Conservation (phyloP, 1,284 basidiomycete genomes). For the Apiotrichum domesticum region DNA sequence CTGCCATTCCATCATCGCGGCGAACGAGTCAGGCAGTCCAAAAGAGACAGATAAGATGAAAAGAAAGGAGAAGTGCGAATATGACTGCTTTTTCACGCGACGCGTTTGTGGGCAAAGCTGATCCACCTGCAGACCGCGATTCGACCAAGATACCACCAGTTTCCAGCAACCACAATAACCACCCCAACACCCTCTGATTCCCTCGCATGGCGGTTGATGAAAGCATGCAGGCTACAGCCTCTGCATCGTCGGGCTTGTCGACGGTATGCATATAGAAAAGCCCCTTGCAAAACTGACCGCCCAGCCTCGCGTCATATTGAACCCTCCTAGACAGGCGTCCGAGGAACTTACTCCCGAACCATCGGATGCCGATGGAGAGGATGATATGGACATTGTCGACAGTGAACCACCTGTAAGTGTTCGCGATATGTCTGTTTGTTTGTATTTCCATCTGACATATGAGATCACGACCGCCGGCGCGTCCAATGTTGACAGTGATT, state of each 20-base stretch:
- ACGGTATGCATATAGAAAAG: not conserved
- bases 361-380: conserved; percentile 25
- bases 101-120: not conserved
- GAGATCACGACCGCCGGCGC: not conserved
- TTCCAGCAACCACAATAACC: not conserved
- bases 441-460: not conserved
- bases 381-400: conserved; percentile 21
- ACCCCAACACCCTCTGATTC: not conserved
- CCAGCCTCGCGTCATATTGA: conserved; percentile 12
- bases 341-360: conserved; percentile 20
- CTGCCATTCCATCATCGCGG: not conserved
- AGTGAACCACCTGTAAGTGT: conserved; percentile 14
- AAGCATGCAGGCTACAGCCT: not conserved
- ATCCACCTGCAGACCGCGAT: not conserved
- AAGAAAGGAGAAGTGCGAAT: not conserved
- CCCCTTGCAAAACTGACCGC: too few relatives aligned
- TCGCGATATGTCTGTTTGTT: too few relatives aligned
- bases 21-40: not conserved
- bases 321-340: conserved; percentile 7
- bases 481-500: conserved; percentile 14
- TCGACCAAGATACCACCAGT: too few relatives aligned
- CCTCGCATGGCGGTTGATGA: not conserved
- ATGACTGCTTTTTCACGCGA: not conserved
- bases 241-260: not conserved
- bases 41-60: not conserved